Evolutionary conservation across 768 basidiomycete genomes (phyloP).

Genomic region (Tylopilus cervinicoccineus): DNA sequence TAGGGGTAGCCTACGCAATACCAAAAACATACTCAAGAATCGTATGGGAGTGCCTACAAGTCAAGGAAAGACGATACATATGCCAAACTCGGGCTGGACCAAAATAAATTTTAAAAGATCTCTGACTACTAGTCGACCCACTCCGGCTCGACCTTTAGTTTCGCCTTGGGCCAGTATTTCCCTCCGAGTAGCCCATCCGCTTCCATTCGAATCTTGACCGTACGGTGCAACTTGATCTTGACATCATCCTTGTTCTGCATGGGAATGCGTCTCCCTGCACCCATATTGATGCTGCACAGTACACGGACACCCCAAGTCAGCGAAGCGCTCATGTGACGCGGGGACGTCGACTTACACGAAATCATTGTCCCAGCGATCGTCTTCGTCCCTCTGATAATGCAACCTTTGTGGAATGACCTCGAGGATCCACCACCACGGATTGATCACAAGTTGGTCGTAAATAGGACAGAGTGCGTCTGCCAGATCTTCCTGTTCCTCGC

Average conservation of each 20-base stretch:
- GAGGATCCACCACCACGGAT: conserved; percentile 61
- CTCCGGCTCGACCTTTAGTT: conserved; percentile 32
- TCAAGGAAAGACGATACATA: background rate
- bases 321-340: background rate
- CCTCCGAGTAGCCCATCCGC: conserved; percentile 33
- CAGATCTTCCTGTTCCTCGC: conserved; percentile 63
- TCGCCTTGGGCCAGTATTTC: conserved; percentile 40
- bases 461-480: conserved; percentile 48
- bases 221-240: conserved; percentile 45
- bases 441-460: conserved; percentile 50
- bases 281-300: conserved; percentile 33
- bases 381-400: conserved; percentile 25
- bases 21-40: too few relatives aligned
- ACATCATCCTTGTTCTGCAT: conserved; percentile 33
- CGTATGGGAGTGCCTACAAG: too few relatives aligned
- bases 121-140: conserved; percentile 37
- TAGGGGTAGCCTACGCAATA: too few relatives aligned
- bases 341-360: conserved; percentile 16
- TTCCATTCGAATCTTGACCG: conserved; percentile 50
- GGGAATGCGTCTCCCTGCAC: conserved; percentile 39
- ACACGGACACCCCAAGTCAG: background rate
- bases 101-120: too few relatives aligned
- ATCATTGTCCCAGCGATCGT: conserved; percentile 11
- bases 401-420: conserved; percentile 45
- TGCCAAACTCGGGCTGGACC: too few relatives aligned